Conservation (phyloP, 768 basidiomycete species). For the Suillus discolor region DNA sequence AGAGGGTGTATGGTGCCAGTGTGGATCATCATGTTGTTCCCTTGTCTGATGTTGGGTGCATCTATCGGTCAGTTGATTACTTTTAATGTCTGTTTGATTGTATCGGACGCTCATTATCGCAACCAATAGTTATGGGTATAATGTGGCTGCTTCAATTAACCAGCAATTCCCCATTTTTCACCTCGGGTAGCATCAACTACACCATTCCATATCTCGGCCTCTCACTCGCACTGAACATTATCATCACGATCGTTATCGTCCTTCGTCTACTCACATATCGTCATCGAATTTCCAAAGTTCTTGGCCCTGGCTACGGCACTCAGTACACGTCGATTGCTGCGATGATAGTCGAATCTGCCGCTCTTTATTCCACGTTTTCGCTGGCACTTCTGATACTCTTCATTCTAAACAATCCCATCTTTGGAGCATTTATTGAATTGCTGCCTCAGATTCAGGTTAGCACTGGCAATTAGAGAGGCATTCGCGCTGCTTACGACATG, state of each 20-base stretch:
- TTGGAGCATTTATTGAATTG: slow-evolving; percentile 32
- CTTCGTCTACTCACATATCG: slow-evolving; percentile 28
- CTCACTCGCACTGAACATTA: slow-evolving; percentile 34
- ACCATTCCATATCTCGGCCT: slow-evolving; percentile 28
- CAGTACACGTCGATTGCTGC: slow-evolving; percentile 35
- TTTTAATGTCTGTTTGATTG: not conserved
- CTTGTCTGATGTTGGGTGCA: not conserved
- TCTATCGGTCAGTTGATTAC: not conserved
- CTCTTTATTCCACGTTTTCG: slow-evolving; percentile 28
- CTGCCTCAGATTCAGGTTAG: slow-evolving; percentile 33
- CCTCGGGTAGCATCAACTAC: slow-evolving; percentile 15
- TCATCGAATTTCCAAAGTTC: slow-evolving; percentile 2
- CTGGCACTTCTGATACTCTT: slow-evolving; percentile 35
- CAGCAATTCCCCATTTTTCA: slow-evolving; percentile 2
- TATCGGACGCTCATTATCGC: not conserved
- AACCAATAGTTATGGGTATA: not conserved
- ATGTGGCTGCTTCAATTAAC: slow-evolving; percentile 3
- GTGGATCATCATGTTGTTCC: not conserved
- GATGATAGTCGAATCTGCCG: slow-evolving; percentile 39
- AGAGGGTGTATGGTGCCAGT: not conserved
- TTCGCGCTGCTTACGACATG: not conserved
- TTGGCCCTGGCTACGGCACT: slow-evolving; percentile 26
- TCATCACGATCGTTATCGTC: slow-evolving; percentile 35
- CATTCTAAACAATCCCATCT: slow-evolving; percentile 19
- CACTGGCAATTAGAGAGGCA: not conserved